Conservation (phyloP, 78 protist genomes). For the Dictyostelium firmibasis region DNA sequence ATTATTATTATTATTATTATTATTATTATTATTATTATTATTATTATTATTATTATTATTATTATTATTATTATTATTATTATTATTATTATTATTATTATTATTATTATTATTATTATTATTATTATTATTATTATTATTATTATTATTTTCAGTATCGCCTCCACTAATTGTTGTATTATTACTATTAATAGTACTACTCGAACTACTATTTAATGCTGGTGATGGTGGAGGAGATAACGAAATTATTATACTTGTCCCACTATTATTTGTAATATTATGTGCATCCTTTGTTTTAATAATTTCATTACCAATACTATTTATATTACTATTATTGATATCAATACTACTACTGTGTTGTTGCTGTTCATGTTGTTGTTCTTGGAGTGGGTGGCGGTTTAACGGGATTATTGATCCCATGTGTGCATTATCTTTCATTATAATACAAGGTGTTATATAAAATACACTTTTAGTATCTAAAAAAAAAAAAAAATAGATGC, state of each 20-base stretch:
- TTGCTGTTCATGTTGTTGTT: background rate
- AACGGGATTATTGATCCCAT: background rate
- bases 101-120: background rate
- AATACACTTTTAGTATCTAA: background rate
- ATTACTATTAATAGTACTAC: background rate
- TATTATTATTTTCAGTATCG: background rate
- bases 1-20: too few species aligned
- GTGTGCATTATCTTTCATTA: background rate
- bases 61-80: too few species aligned
- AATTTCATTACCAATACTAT: background rate
- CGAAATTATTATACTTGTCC: background rate
- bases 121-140: too few species aligned
- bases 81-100: background rate
- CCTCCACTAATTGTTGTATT: background rate
- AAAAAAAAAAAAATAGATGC: background rate
- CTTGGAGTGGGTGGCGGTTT: background rate
- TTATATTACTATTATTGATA: background rate
- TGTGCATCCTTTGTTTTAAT: background rate
- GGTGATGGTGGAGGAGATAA: constrained; percentile 1
- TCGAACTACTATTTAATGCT: background rate
- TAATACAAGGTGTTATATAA: background rate
- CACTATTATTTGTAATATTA: background rate
- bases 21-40: too few species aligned
- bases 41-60: too few species aligned
- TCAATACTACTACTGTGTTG: background rate